A percentile compares a stretch with the other conserved stretches of the same genome.
These are phyloP conservation scores for Miscanthus sacchariflorus DNA, from an alignment of 202 grass and related monocot species.

Conservation along the genomic window DNA sequence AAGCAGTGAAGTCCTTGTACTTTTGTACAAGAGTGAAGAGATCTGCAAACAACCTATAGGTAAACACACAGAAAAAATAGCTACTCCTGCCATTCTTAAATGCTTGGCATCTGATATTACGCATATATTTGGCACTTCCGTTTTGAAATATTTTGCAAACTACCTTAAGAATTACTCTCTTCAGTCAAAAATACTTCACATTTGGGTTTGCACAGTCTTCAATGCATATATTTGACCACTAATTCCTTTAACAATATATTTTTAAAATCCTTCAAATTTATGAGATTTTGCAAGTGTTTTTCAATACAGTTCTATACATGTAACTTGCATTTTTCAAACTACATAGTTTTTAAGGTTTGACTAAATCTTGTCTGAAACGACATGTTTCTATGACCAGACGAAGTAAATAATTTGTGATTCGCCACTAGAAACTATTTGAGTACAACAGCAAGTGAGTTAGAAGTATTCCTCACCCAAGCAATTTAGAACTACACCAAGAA, in stretches of 20 bases:
- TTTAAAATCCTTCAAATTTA: neutral
- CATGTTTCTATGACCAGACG: neutral
- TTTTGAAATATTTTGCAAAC: neutral
- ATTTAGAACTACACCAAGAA: constrained; percentile 12
- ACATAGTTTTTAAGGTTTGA: neutral
- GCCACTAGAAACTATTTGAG: constrained; percentile 7
- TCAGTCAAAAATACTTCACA: neutral
- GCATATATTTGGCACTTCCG: neutral
- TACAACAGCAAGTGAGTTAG: neutral
- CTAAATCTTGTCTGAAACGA: neutral
- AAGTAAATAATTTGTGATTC: constrained; percentile 38
- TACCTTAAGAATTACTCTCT: neutral
- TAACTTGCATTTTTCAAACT: neutral
- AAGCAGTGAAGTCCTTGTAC: neutral
- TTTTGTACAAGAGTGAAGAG: constrained; percentile 20
- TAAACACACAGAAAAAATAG: neutral
- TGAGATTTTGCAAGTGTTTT: neutral
- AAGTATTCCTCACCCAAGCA: neutral
- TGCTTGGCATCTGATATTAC: neutral
- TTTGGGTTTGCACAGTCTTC: neutral
- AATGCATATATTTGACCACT: neutral
- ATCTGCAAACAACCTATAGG: neutral
- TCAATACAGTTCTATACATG: neutral
- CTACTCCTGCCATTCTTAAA: constrained; percentile 14
- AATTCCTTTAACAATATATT: neutral